These are phyloP conservation scores for Arxiozyma slooffiae DNA, from an alignment of 1,139 yeast genomes.

Conservation along the genomic window DNA sequence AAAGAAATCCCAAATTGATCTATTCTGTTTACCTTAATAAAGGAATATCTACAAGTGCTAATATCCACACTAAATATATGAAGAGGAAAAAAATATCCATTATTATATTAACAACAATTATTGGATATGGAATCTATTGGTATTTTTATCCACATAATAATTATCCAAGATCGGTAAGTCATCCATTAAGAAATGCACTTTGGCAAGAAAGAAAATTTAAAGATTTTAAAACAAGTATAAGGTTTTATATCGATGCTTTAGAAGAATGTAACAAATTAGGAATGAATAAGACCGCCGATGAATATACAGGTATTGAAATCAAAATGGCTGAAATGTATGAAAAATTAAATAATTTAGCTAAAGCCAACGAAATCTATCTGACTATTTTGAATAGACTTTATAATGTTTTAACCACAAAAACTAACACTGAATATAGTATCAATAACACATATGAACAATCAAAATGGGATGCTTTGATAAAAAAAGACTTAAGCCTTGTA, in stretches of 20 bases:
- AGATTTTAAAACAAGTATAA: conserved; percentile 53
- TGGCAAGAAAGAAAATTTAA: conserved; percentile 73
- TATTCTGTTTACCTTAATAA: background rate
- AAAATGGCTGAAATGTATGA: conserved; percentile 84
- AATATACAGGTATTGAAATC: conserved; percentile 77
- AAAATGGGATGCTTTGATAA: conserved; percentile 43
- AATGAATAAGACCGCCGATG: conserved; percentile 52
- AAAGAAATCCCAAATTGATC: background rate
- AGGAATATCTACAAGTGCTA: background rate
- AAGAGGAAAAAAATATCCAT: background rate
- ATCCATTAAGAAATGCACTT: conserved; percentile 52
- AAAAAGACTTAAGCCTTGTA: conserved; percentile 60
- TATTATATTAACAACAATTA: conserved; percentile 8
- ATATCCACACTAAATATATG: background rate
- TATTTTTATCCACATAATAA: conserved; percentile 52
- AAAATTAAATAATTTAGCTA: conserved; percentile 45
- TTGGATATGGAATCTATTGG: conserved; percentile 39
- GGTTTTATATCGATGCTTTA: conserved; percentile 51
- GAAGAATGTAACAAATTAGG: conserved; percentile 38
- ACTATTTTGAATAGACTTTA: conserved; percentile 56
- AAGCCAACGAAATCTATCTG: conserved; percentile 55
- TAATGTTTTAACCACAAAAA: conserved; percentile 35
- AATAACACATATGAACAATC: conserved; percentile 26
- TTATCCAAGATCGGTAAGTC: conserved; percentile 53
- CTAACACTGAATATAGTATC: background rate